These are phyloP conservation scores for Gossypium longicalyx DNA, from an alignment of 345 rosid genomes.

Conservation along the genomic window DNA sequence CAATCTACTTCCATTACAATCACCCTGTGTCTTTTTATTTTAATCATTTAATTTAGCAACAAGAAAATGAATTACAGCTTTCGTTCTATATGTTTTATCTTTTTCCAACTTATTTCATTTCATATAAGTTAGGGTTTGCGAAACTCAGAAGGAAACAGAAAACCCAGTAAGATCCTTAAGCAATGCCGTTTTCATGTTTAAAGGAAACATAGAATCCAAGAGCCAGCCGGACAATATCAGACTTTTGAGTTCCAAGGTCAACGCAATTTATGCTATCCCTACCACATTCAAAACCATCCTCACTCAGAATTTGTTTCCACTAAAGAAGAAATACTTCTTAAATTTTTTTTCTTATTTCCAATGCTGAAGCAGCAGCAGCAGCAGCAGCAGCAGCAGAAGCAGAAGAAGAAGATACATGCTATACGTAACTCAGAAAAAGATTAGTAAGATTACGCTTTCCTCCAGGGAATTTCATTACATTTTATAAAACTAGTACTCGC, in stretches of 20 bases:
- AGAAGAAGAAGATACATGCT: background rate
- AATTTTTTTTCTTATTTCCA: background rate
- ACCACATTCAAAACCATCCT: background rate
- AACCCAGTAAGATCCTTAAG: constrained; percentile 8
- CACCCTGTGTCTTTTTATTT: too few relatives aligned
- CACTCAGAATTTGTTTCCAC: background rate
- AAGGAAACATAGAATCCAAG: background rate
- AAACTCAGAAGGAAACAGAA: background rate
- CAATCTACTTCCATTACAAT: too few relatives aligned
- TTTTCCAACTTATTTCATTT: too few relatives aligned
- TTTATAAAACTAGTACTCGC: background rate
- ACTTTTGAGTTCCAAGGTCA: constrained; percentile 25
- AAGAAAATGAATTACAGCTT: background rate
- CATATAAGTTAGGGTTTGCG: background rate
- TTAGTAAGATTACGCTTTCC: background rate
- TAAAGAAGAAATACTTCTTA: constrained; percentile 3
- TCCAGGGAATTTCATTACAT: background rate
- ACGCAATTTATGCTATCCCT: background rate
- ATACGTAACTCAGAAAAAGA: background rate
- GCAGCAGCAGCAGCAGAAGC: too few relatives aligned
- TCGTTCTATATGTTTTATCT: background rate
- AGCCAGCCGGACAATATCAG: constrained; percentile 17
- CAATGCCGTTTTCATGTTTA: constrained; percentile 8
- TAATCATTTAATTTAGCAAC: too few relatives aligned
- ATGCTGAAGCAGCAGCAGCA: background rate